These are phyloP conservation scores for Paramyrothecium sp. DNA, from an alignment of 2,329 filamentous ascomycete genomes.

Conservation along the genomic window DNA sequence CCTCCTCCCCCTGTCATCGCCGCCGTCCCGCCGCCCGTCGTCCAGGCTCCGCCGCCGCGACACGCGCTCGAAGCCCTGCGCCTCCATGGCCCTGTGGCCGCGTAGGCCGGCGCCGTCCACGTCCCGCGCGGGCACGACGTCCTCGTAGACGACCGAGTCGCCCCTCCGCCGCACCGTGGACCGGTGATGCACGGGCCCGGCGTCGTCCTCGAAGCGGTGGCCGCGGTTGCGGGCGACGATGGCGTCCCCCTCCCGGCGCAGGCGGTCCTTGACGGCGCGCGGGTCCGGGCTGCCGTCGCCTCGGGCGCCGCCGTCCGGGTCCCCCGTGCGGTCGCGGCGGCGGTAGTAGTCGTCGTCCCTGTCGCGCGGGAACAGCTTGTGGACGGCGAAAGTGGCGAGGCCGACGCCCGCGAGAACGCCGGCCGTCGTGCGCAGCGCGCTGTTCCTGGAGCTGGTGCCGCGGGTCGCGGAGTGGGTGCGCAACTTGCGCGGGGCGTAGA, in stretches of 20 bases:
- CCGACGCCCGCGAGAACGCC: conserved; percentile 32
- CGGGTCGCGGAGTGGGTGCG: conserved; percentile 7
- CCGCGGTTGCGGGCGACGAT: background rate
- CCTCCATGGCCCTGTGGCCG: background rate
- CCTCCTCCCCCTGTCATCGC: background rate
- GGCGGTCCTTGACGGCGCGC: background rate
- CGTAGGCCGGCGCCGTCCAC: background rate
- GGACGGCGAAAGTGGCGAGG: conserved; percentile 30
- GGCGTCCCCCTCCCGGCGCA: background rate
- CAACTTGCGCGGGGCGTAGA: conserved; percentile 8
- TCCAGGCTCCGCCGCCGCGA: background rate
- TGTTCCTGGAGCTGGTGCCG: conserved; percentile 14
- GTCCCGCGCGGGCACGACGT: background rate
- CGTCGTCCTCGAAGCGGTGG: background rate
- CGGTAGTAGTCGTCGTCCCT: conserved; percentile 15
- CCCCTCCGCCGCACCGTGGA: background rate
- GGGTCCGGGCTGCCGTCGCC: background rate
- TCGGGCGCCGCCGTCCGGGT: background rate
- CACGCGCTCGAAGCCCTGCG: background rate
- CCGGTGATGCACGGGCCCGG: background rate
- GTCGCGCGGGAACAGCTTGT: conserved; percentile 32
- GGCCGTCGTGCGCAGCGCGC: conserved; percentile 28
- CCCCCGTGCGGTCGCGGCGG: conserved; percentile 4
- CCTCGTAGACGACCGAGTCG: conserved; percentile 1
- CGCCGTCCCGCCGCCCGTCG: background rate